phyloP scores from a whole-genome alignment of 1,284 basidiomycete species.

The Clitocybe nebularis region DNA sequence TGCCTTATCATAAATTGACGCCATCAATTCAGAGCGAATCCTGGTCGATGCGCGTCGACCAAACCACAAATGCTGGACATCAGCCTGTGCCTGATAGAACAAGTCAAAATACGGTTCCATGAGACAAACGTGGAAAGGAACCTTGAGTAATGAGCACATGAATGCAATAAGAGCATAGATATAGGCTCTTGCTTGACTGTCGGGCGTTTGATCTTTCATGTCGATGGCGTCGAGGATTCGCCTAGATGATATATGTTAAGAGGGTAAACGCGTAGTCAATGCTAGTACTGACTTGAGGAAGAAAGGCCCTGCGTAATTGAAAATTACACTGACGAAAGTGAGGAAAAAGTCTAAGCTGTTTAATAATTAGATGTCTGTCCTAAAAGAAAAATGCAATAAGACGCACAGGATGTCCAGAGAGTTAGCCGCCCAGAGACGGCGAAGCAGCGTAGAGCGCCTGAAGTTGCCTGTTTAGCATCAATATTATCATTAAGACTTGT shows the following conservation, averaged over 20 bases:
- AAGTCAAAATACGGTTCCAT: neutral
- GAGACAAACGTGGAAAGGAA: conserved; percentile 11
- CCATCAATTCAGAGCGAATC: conserved; percentile 72
- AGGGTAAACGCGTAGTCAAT: neutral
- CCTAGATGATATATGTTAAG: conserved; percentile 19
- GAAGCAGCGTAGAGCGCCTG: conserved; percentile 52
- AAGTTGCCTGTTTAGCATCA: conserved; percentile 4
- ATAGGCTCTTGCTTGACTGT: conserved; percentile 58
- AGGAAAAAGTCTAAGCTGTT: conserved; percentile 58
- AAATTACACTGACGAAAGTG: conserved; percentile 59
- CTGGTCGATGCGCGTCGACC: conserved; percentile 69
- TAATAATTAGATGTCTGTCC: neutral
- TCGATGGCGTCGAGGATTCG: conserved; percentile 47
- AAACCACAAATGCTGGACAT: conserved; percentile 78
- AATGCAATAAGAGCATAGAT: conserved; percentile 71
- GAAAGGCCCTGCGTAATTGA: conserved; percentile 69
- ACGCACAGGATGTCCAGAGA: conserved; percentile 63
- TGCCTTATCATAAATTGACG: conserved; percentile 87
- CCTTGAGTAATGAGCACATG: conserved; percentile 52
- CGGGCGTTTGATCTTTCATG: conserved; percentile 32
- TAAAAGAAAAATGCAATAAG: neutral
- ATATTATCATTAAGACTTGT: neutral
- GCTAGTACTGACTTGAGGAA: conserved; percentile 50
- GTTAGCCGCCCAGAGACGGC: conserved; percentile 64
- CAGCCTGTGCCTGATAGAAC: conserved; percentile 49